Percentiles rank a stretch among this genome's conserved stretches.
Evolutionary conservation across 345 rosid species (phyloP).

Genomic region (Brassica incana): DNA sequence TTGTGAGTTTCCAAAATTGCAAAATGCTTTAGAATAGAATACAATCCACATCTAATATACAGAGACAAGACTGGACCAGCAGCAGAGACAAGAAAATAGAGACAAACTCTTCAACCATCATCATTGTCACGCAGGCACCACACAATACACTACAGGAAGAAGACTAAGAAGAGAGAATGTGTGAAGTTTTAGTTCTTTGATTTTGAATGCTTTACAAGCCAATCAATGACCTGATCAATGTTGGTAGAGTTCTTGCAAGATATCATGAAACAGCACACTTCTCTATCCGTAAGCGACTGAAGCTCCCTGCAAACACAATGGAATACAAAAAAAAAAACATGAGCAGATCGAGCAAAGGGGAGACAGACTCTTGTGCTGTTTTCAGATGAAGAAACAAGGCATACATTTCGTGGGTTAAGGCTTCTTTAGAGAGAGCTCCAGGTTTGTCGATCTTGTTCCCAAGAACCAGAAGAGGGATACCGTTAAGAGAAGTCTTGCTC

Average conservation of each 20-base stretch:
- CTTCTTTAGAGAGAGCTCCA: not conserved
- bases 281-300: slow-evolving; percentile 27
- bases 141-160: slow-evolving; percentile 14
- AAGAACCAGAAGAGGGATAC: not conserved
- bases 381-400: not conserved
- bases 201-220: slow-evolving; percentile 57
- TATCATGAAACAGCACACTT: not conserved
- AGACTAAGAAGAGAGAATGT: slow-evolving; percentile 21
- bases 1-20: not conserved
- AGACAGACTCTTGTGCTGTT: not conserved
- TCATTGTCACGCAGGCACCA: slow-evolving; percentile 13
- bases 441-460: slow-evolving; percentile 4
- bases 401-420: not conserved
- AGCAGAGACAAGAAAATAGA: not conserved
- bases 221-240: slow-evolving; percentile 1
- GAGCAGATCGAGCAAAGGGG: not conserved
- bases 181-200: slow-evolving; percentile 51
- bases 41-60: slow-evolving; percentile 23
- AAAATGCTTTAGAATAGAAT: not conserved
- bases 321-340: not conserved
- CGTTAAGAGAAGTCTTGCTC: not conserved
- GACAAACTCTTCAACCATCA: slow-evolving; percentile 23
- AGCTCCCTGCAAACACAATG: slow-evolving; percentile 55
- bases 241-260: not conserved
- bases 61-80: slow-evolving; percentile 14